Evolutionary conservation across 306 rosid genomes (phyloP), one percentile per base, ranked within the genome.

Genomic region (Gastrolobium villosum): DNA sequence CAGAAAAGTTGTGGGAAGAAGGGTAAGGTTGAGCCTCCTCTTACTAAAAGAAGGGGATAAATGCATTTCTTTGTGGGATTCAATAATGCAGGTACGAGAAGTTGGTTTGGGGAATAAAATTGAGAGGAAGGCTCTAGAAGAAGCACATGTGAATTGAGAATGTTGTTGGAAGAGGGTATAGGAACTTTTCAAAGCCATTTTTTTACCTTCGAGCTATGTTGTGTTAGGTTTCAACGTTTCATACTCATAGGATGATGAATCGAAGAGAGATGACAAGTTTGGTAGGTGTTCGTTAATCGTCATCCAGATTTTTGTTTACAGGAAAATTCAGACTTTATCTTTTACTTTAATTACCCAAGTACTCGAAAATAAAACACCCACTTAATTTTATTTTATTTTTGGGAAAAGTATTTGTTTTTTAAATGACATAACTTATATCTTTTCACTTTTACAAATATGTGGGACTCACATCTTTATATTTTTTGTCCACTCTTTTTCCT

Each of bases 11-110:
- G 90, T 70, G 30, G 82, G 74, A 37, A 85, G 3, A 71, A 83
- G 5, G 9, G 90, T 45, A 39, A 88, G 72, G 66, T 81, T 79
- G 76, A 94, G 80, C 10, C 75, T 59, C 78, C 97, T 88, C 86
- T 84, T 90, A 57, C 77, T 83, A 11, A 87, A 59, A 67, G n/a
- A 69, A 2, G 57, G 78, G 1, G 84, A 10, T 10, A 78, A 14
- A 10, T 43, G 46, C 36, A 53, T 11, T 14, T 76, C 30, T 62
- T 50, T 74, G 37, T 34, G 79, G 64, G 78, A 52, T 28, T 72
- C 78, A 37, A 39, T 63, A 44, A 32, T 40, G 72, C 32, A 45
- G 57, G 26, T 35, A 46, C 40, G 59, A 20, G 75, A 14, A 56
- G 77, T 43, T 35, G 83, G 63, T 37, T 48, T 86, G 37, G 68